Base-by-base conservation (phyloP, 352 stramenopile genomes). In the Phytopythium aichiense region DNA sequence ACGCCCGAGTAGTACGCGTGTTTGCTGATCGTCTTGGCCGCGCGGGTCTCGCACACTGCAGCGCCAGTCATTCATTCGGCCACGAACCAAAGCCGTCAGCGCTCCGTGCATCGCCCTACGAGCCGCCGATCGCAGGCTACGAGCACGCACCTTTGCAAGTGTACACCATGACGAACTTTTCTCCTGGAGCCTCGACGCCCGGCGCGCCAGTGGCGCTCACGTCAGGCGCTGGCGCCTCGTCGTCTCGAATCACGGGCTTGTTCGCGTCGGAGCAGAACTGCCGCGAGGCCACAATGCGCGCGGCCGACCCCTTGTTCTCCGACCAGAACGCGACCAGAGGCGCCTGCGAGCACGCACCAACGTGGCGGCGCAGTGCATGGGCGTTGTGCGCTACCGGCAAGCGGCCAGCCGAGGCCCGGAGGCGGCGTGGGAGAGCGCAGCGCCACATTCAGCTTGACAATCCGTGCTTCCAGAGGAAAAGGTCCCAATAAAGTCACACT, bases 111-210 rank as follows among this genome's bases (percentile, higher is more conserved):
- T 30, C 25, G 33, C 33, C 11, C 33, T 8, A 13, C 11, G 33
- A 38, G 33, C 33, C 2, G 25, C 33, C 33, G 33, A 37, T 37
- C 31, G 4, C 31, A 9, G 9, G 33, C 33, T 7, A 38, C 7
- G 7, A 56, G 0, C 16, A 53, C 18, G 23, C 59, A 88, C 78
- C 78, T 5, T 68, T 96, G 68, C 98, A 99, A 18, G 98, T 99
- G 72, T 98, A 99, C 9, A 99, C 67, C 70, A 99, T 99, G 15
- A 98, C 96, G 56, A 99, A 94, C 66, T 98, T 98, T 16, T 97
- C 92, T 23, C 83, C 86, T 3, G 89, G 77, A 4, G 93, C 93
- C 62, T 96, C 73, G 28, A 87, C 73, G 12, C 84, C 86, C 4
- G 84, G 84, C 12, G 72, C 74, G 23, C 74, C 73, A 20, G 72